Base-by-base conservation (phyloP, 345 rosid genomes). In the Abelmoschus esculentus region DNA sequence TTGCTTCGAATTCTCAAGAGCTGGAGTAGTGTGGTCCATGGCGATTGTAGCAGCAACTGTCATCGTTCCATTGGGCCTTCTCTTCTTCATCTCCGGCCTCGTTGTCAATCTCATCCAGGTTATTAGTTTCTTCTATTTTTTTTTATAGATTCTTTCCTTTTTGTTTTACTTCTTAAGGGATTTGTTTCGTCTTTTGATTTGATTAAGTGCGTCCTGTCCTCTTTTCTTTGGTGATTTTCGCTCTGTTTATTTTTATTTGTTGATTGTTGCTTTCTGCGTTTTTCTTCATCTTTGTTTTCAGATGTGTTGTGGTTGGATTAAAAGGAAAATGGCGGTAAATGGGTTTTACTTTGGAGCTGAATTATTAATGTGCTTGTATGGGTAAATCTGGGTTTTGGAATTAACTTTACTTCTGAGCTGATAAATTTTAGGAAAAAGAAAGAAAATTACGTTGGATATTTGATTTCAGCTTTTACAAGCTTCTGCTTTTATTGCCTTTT, bases 31-130 rank as follows among this genome's bases (percentile, higher is more conserved):
- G n/a, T 36, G 68, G 63, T 38, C 74, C 70, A 93, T 91, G 97
- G 92, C 83, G 83, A 72, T 89, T 66, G 84, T 80, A 69, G 96
- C 92, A 61, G 96, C 89, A 67, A 85, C 86, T 73, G 86, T 84
- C 55, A 75, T 91, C 75, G 90, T 95, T 69, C 97, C 97, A 46
- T 61, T 91, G 72, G 86, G 98, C 50, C 61, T 91, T 65, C 87
- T 95, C 67, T 95, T 91, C 85, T 80, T 91, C 76, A 32, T 82
- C 77, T 95, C 99, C 55, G 99, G 99, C 73, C 93, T 95, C 81
- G 76, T 82, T 64, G 89, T 91, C 42, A 95, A 95, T 84, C 86
- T 91, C 66, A 18, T 95, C 40, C 99, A 95, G 99, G 99, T 93
- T 55, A 15, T 32, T 14, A 49, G 34, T 0, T 29, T 61, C 44